phyloP scores from a whole-genome alignment of 768 basidiomycete genomes.

The Chalciporus piperatus region DNA sequence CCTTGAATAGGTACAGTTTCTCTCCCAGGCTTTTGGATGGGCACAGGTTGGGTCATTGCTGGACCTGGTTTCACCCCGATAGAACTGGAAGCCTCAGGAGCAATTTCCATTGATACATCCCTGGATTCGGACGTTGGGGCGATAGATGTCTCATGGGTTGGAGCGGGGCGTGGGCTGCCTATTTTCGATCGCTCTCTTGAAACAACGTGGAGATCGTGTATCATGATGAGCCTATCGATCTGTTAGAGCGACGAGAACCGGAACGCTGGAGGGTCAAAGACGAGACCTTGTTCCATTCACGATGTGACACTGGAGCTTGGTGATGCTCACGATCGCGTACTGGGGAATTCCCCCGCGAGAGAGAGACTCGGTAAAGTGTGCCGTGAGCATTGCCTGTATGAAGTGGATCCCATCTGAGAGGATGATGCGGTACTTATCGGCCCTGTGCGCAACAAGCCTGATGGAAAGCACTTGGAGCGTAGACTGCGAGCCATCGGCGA shows the following conservation, averaged over 20 bases:
- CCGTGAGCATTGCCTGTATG: constrained; percentile 92
- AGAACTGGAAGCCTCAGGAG: constrained; percentile 27
- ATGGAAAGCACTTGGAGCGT: constrained; percentile 79
- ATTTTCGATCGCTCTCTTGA: constrained; percentile 61
- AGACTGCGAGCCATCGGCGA: constrained; percentile 26
- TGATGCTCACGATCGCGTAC: constrained; percentile 65
- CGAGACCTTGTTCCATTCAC: constrained; percentile 80
- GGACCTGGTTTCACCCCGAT: constrained; percentile 12
- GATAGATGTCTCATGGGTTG: constrained; percentile 32
- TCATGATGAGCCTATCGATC: constrained; percentile 67
- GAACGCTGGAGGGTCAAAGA: constrained; percentile 17
- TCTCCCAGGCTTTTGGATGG: constrained; percentile 22
- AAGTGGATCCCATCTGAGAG: constrained; percentile 89
- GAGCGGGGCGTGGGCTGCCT: constrained; percentile 52
- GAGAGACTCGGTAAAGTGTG: constrained; percentile 78
- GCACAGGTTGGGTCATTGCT: constrained; percentile 2
- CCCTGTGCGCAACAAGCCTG: constrained; percentile 61
- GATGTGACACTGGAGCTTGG: constrained; percentile 75
- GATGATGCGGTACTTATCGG: constrained; percentile 74
- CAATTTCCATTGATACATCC: constrained; percentile 29
- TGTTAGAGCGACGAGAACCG: constrained; percentile 2
- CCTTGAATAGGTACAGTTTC: constrained; percentile 83
- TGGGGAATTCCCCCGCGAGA: constrained; percentile 60
- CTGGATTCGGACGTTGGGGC: constrained; percentile 21
- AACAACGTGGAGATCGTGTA: constrained; percentile 64